These are phyloP conservation scores for Hypsizygus marmoreus DNA, from an alignment of 768 basidiomycete species.

Conservation along the genomic window DNA sequence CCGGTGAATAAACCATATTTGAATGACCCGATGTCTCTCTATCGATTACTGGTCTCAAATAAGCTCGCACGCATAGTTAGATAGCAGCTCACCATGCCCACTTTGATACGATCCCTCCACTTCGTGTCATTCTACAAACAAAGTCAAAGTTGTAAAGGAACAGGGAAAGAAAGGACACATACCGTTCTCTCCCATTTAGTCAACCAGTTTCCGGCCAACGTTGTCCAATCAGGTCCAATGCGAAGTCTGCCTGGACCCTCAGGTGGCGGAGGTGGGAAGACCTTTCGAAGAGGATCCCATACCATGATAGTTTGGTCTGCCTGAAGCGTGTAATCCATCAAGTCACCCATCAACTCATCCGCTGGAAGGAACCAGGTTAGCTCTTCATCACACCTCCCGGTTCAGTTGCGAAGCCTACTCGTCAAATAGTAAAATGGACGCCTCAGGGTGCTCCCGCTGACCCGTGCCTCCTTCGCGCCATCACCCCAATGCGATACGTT, in stretches of 20 bases:
- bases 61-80: background rate
- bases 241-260: slow-evolving; percentile 35
- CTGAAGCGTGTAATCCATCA: slow-evolving; percentile 39
- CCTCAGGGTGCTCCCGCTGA: slow-evolving; percentile 34
- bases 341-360: slow-evolving; percentile 39
- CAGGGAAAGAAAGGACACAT: slow-evolving; percentile 5
- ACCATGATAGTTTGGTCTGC: slow-evolving; percentile 39
- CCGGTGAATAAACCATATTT: slow-evolving; percentile 39
- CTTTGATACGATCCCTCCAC: slow-evolving; percentile 36
- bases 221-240: slow-evolving; percentile 41
- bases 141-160: background rate
- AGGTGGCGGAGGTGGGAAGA: slow-evolving; percentile 37
- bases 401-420: slow-evolving; percentile 18
- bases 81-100: slow-evolving; percentile 33
- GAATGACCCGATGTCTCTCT: slow-evolving; percentile 38
- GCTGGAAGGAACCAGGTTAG: slow-evolving; percentile 18
- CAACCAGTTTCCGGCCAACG: slow-evolving; percentile 41
- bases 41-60: background rate
- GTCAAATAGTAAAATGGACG: slow-evolving; percentile 41
- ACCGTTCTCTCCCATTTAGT: slow-evolving; percentile 42
- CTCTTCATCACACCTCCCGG: too few relatives aligned
- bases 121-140: slow-evolving; percentile 31
- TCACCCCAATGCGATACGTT: slow-evolving; percentile 43
- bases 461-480: slow-evolving; percentile 40
- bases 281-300: slow-evolving; percentile 40